A percentile compares a stretch with the other conserved stretches of the same genome.
Conservation (phyloP, 306 rosid species). For the Quercus rubra region DNA sequence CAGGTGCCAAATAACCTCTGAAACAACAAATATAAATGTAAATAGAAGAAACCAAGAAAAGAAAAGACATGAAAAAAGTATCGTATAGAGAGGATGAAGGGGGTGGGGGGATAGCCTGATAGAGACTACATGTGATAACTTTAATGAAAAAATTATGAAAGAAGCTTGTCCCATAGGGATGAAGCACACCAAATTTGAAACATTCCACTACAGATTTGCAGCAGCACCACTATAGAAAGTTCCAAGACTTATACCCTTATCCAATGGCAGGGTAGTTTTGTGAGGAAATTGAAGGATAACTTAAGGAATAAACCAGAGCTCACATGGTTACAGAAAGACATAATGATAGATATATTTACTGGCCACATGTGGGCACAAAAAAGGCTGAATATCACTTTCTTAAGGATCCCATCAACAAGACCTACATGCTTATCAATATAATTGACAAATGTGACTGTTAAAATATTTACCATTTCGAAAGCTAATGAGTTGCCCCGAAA, state of each 20-base stretch:
- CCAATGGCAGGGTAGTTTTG: not conserved
- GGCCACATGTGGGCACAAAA: not conserved
- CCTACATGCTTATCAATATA: not conserved
- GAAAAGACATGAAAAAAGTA: slow-evolving; percentile 1
- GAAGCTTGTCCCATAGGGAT: not conserved
- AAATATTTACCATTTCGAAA: not conserved
- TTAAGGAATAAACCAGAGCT: not conserved
- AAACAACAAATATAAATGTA: slow-evolving; percentile 23
- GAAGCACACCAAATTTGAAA: not conserved
- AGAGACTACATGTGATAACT: not conserved
- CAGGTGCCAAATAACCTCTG: slow-evolving; percentile 98
- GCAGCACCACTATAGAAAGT: not conserved
- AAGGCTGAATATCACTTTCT: slow-evolving; percentile 4
- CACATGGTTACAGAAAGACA: slow-evolving; percentile 6
- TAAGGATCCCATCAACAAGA: slow-evolving; percentile 6
- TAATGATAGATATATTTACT: slow-evolving; percentile 3
- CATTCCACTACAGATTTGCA: not conserved
- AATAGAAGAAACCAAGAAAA: slow-evolving; percentile 5
- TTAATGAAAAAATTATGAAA: not conserved
- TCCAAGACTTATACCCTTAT: not conserved
- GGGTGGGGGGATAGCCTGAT: slow-evolving; percentile 13
- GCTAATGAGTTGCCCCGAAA: not conserved
- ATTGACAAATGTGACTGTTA: not conserved
- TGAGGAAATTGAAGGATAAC: slow-evolving; percentile 1
- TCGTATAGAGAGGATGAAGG: not conserved